Conservation (phyloP, 305 asterid species). For the Fraxinus dipetala region DNA sequence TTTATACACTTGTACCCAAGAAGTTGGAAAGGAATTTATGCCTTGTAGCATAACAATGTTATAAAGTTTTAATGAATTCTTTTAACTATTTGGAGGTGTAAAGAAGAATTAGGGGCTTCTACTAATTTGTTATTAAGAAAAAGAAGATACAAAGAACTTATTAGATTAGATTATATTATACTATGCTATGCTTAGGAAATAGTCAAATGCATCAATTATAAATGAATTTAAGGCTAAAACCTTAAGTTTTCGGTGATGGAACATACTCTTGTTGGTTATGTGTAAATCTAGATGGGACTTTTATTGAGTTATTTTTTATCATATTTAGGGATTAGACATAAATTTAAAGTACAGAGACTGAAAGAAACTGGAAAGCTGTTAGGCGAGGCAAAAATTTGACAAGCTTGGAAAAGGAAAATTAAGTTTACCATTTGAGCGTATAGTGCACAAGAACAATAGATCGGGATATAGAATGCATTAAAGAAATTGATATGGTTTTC, state of each 20-base stretch:
- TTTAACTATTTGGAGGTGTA: no score
- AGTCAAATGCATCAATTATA: neutral
- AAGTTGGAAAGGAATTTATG: constrained; percentile 47
- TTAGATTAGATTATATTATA: no score
- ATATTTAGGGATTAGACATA: neutral
- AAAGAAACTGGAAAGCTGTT: neutral
- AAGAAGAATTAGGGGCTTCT: neutral
- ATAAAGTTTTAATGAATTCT: no score
- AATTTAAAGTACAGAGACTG: neutral
- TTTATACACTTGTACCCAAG: constrained; percentile 17
- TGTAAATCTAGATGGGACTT: neutral
- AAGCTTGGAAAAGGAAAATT: neutral
- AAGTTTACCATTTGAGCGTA: neutral
- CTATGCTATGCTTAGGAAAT: no score
- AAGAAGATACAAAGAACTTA: neutral
- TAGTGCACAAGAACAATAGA: neutral
- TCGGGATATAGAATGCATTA: neutral
- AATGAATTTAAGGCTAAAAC: no score
- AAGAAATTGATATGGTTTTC: constrained; percentile 15
- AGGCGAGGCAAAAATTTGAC: neutral
- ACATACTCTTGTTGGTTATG: no score
- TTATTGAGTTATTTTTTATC: no score
- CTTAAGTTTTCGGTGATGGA: neutral
- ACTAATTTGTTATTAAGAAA: neutral
- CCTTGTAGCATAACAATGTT: constrained; percentile 16